Conservation (phyloP, 176 grass and related monocot genomes). For the Eragrostis curvula region DNA sequence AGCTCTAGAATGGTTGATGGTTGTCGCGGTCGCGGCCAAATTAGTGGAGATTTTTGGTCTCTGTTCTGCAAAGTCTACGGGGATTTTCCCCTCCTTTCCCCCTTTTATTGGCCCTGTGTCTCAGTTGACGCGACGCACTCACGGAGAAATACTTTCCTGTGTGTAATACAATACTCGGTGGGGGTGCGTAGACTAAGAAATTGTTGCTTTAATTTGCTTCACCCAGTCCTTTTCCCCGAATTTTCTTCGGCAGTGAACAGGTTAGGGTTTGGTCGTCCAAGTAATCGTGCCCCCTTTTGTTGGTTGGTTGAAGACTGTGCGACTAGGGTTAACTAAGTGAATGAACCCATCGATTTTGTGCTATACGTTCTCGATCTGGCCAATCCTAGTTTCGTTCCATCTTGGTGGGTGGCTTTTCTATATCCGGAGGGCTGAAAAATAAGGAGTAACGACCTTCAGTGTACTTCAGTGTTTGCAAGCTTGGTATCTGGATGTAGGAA, state of each 20-base stretch:
- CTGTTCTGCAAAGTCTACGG: not conserved
- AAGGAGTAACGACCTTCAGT: not conserved
- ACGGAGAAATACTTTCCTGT: not conserved
- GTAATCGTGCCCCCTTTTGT: not conserved
- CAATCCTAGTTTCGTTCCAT: not conserved
- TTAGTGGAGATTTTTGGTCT: not conserved
- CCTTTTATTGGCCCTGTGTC: not conserved
- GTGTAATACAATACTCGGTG: not conserved
- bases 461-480: not conserved
- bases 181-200: not conserved
- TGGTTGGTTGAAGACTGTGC: not conserved
- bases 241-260: not conserved
- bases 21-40: not conserved
- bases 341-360: not conserved
- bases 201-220: not conserved
- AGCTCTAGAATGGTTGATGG: not conserved
- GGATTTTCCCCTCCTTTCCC: not conserved
- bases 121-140: constrained; percentile 5
- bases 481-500: not conserved
- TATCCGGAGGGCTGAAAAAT: not conserved
- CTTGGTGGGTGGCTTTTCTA: not conserved
- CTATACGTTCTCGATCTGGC: not conserved
- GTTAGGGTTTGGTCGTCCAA: not conserved
- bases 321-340: not conserved
- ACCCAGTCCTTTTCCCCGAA: not conserved